These are phyloP conservation scores for Fragaria vesca DNA, from an alignment of 306 rosid species.

Conservation along the genomic window DNA sequence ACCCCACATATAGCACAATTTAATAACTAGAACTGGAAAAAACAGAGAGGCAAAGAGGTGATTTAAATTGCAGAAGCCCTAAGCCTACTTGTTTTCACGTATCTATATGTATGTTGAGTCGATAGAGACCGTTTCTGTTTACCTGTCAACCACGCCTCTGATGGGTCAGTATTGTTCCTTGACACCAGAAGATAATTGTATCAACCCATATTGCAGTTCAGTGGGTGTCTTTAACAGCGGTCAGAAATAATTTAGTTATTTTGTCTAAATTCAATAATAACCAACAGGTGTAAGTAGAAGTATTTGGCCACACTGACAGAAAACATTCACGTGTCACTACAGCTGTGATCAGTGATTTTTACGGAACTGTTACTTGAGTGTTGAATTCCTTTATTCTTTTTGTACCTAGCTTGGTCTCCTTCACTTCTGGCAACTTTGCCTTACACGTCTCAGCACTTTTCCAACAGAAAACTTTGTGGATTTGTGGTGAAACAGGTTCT, in stretches of 20 bases:
- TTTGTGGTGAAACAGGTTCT: constrained; percentile 64
- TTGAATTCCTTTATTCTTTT: background rate
- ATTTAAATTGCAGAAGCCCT: background rate
- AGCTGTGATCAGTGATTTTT: background rate
- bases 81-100: too few relatives aligned
- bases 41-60: background rate
- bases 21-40: background rate
- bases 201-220: background rate
- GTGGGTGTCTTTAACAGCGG: background rate
- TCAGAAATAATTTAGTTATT: background rate
- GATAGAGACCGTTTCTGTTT: background rate
- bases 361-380: background rate
- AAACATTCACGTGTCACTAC: background rate
- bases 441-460: background rate
- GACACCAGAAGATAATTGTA: background rate
- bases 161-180: background rate
- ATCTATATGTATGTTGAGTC: background rate
- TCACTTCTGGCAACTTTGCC: background rate
- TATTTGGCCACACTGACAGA: background rate
- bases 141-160: background rate
- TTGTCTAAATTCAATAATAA: background rate
- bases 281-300: background rate
- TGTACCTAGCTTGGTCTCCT: background rate
- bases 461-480: background rate
- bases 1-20: too few relatives aligned